Percentiles rank a stretch among this genome's conserved stretches.
Evolutionary conservation across 2,329 filamentous ascomycete species (phyloP).

Genomic region (Aspergillus aculeatus): DNA sequence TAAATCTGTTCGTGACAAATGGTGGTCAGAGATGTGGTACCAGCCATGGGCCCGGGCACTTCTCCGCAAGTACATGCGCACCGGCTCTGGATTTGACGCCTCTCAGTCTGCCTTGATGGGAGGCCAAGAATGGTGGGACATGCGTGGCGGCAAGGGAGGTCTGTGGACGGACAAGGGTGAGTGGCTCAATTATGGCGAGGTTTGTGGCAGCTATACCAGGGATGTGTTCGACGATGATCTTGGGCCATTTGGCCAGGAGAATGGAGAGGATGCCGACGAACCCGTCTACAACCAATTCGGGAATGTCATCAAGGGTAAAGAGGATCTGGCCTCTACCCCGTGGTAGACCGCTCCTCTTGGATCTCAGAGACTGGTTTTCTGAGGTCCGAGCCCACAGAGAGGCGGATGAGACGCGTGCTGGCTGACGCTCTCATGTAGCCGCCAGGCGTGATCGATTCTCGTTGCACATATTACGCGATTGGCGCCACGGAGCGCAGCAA

Average conservation of each 20-base stretch:
- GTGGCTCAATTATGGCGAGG: slow-evolving; percentile 52
- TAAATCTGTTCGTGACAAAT: slow-evolving; percentile 28
- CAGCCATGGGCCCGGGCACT: slow-evolving; percentile 49
- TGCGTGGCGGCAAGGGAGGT: slow-evolving; percentile 53
- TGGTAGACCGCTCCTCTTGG: neutral
- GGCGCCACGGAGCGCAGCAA: neutral
- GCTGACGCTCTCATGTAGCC: neutral
- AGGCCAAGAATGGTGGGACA: slow-evolving; percentile 50
- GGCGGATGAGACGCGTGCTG: neutral
- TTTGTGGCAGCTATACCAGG: slow-evolving; percentile 47
- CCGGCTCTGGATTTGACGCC: slow-evolving; percentile 42
- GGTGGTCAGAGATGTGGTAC: slow-evolving; percentile 53
- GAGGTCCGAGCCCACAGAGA: neutral
- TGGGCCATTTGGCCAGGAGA: slow-evolving; percentile 43
- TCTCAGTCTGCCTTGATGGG: slow-evolving; percentile 47
- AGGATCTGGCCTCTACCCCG: slow-evolving; percentile 9
- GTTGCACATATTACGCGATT: slow-evolving; percentile 12
- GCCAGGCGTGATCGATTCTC: neutral
- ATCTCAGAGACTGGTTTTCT: slow-evolving; percentile 3
- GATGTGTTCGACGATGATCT: slow-evolving; percentile 50
- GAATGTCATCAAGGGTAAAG: slow-evolving; percentile 37
- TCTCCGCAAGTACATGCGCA: slow-evolving; percentile 50
- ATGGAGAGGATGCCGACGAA: slow-evolving; percentile 26
- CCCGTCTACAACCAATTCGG: slow-evolving; percentile 43
- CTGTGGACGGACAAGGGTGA: slow-evolving; percentile 53